Base-by-base conservation (phyloP, 805 yeast genomes). In the Kodamaea sagamina region DNA sequence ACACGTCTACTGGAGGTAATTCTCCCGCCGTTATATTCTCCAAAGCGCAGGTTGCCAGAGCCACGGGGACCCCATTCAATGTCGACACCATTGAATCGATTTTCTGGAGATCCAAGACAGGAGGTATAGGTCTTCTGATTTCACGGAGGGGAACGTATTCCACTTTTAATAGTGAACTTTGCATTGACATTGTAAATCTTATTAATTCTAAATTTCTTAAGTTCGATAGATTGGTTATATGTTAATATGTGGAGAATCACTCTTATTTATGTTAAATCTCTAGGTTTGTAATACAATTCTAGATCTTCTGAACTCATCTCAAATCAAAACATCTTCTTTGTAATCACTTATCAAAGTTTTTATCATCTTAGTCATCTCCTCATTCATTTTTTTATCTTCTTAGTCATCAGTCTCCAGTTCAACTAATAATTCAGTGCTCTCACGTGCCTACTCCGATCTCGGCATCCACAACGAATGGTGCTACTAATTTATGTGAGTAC, bases 91-190 rank as follows among this genome's bases (percentile, higher is more conserved):
- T 88, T 4, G 92, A 77, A 37, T 81, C 84, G 32, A 88, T 88
- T 61, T 88, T 88, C 36, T 73, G 71, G 48, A 75, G 62, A 54
- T 88, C 95, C 21, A 89, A 67, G 1, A 86, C 95, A 0, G 96
- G 96, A 18, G 89, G 84, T 22, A 88, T 88, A 7, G 96, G 96
- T 47, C 96, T 71, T 39, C 78, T 72, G 50, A 89, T 89, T 47
- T 81, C 75, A 3, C 71, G 62, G 15, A 88, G 65, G 2, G 95
- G 95, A 7, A 88, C 70, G 42, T 75, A 79, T 9, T 78, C 74
- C 8, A 77, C 70, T 46, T 74, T 77, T 6, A 83, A 57, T 31
- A 70, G 67, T 5, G 79, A 68, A 6, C 90, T 74, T 67, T 87
- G 95, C 34, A 86, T 64, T 0, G 93, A 85, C 88, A 82, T 82